Evolutionary conservation across 345 rosid species (phyloP).

Genomic region (Odontarrhena argentea): DNA sequence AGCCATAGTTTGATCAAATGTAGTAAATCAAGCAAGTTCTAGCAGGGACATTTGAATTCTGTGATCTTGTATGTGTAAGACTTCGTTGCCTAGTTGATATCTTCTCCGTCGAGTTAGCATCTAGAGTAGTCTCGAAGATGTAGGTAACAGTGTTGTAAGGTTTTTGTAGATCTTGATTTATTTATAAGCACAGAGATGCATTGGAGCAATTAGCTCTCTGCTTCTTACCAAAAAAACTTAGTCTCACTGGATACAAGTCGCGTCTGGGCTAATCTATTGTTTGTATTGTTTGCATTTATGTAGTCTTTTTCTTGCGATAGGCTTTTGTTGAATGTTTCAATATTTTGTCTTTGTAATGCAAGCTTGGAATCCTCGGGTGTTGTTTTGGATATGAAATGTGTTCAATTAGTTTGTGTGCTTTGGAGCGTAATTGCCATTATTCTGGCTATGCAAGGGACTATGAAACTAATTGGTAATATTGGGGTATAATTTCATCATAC

Average conservation of each 20-base stretch:
- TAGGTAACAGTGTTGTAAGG: too few species aligned
- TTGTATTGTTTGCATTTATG: neutral
- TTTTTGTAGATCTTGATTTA: too few species aligned
- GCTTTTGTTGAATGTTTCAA: neutral
- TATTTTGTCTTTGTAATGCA: neutral
- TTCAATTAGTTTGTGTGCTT: neutral
- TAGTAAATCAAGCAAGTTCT: too few species aligned
- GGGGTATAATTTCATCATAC: too few species aligned
- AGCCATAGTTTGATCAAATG: neutral
- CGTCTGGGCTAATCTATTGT: slow-evolving; percentile 1
- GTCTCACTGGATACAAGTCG: too few species aligned
- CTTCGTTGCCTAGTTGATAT: neutral
- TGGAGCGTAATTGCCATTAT: neutral
- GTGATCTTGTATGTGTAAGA: neutral
- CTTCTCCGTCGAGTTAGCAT: neutral
- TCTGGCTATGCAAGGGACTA: too few species aligned
- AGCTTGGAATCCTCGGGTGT: neutral
- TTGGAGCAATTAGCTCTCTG: too few species aligned
- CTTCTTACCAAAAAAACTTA: too few species aligned
- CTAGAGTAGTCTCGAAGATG: neutral
- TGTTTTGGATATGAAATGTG: neutral
- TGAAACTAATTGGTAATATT: too few species aligned
- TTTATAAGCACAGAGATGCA: neutral
- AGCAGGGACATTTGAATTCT: neutral
- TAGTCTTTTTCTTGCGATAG: neutral